These are phyloP conservation scores for Arthrobotrys iridis DNA, from an alignment of 2,329 filamentous ascomycete genomes.

Conservation along the genomic window DNA sequence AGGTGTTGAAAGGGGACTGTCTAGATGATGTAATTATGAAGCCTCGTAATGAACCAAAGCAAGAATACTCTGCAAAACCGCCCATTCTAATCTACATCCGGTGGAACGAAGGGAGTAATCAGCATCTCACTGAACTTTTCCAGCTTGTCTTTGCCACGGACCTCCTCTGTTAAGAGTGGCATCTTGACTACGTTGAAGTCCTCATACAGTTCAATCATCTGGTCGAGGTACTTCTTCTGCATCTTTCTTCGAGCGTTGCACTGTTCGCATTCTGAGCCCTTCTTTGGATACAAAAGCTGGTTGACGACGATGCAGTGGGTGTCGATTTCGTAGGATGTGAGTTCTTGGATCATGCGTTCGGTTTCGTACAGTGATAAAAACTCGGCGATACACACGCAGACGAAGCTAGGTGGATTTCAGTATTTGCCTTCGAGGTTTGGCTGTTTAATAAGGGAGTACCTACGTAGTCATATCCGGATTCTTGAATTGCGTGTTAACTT, in stretches of 20 bases:
- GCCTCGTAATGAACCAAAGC: not conserved
- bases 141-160: slow-evolving; percentile 91
- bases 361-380: slow-evolving; percentile 98
- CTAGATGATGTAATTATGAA: slow-evolving; percentile 14
- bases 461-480: slow-evolving; percentile 73
- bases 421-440: not conserved
- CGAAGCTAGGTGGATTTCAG: slow-evolving; percentile 72
- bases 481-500: slow-evolving; percentile 99
- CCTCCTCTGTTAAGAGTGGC: slow-evolving; percentile 94
- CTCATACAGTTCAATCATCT: slow-evolving; percentile 98
- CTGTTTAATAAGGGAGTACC: not conserved
- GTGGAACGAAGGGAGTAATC: slow-evolving; percentile 77
- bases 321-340: slow-evolving; percentile 91
- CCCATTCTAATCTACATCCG: slow-evolving; percentile 60
- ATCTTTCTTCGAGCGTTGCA: slow-evolving; percentile 95
- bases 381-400: slow-evolving; percentile 98
- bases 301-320: slow-evolving; percentile 98
- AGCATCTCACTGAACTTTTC: slow-evolving; percentile 91
- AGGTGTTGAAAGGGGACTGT: no score
- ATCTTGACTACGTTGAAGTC: slow-evolving; percentile 99
- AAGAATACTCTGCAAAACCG: slow-evolving; percentile 59
- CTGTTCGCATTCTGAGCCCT: slow-evolving; percentile 87
- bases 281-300: slow-evolving; percentile 91
- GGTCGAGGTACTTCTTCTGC: slow-evolving; percentile 99
- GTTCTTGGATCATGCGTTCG: slow-evolving; percentile 99